Evolutionary conservation across 208 protist species (phyloP).

Genomic region (Trypanosoma caninum): DNA sequence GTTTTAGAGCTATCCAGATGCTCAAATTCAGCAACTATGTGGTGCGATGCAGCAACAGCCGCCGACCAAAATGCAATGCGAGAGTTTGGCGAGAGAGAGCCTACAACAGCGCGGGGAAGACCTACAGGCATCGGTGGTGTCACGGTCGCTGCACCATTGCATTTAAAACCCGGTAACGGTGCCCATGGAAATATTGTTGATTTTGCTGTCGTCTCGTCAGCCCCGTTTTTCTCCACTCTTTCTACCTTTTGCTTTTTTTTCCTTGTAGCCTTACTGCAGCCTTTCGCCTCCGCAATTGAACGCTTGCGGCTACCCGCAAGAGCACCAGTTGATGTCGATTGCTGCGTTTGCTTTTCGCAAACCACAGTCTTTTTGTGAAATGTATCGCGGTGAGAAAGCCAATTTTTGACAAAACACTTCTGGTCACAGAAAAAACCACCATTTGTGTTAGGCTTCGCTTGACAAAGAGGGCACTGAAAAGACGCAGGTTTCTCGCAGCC

Average conservation of each 20-base stretch:
- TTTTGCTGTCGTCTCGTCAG: background rate
- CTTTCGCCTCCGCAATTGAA: background rate
- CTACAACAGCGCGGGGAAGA: constrained; percentile 40
- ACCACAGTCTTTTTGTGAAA: constrained; percentile 70
- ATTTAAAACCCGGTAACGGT: constrained; percentile 28
- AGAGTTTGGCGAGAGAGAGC: constrained; percentile 13
- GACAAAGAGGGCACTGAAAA: constrained; percentile 86
- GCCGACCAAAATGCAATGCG: constrained; percentile 47
- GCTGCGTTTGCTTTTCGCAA: constrained; percentile 30
- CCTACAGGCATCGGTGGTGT: constrained; percentile 30
- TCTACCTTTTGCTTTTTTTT: constrained; percentile 26
- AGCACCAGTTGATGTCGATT: constrained; percentile 3
- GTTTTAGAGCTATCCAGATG: background rate
- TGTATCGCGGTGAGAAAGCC: constrained; percentile 66
- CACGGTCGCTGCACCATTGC: background rate
- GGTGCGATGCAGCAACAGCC: constrained; percentile 46
- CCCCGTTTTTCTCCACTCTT: constrained; percentile 1
- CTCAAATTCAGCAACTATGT: constrained; percentile 29
- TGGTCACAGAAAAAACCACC: constrained; percentile 83
- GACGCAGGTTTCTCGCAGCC: constrained; percentile 47
- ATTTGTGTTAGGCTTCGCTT: constrained; percentile 52
- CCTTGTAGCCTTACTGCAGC: background rate
- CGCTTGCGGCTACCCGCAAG: constrained; percentile 6
- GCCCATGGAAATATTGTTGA: constrained; percentile 28
- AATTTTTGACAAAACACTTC: constrained; percentile 79